Conservation (phyloP, 108 stramenopile species). For the Aurantiochytrium sp. region DNA sequence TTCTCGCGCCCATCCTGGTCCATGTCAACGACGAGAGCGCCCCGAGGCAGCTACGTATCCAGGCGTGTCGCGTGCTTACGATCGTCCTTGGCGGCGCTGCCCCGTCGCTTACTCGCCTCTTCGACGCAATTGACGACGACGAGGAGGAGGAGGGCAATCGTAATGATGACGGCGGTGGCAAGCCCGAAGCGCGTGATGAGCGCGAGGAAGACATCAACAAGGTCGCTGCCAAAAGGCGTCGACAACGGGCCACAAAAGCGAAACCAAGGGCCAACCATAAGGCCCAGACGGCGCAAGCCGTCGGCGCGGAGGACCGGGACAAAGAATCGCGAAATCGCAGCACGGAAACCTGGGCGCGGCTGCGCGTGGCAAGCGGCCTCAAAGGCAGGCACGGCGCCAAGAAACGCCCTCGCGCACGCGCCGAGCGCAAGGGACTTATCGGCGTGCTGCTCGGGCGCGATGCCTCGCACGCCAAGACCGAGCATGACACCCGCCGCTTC, state of each 20-base stretch:
- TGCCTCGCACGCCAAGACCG: not conserved
- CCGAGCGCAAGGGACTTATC: not conserved
- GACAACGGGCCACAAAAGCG: too few relatives aligned
- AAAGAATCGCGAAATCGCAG: too few relatives aligned
- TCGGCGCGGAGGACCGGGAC: too few relatives aligned
- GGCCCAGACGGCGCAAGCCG: too few relatives aligned
- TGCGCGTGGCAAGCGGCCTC: too few relatives aligned
- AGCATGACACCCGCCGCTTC: not conserved
- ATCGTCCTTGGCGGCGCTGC: not conserved
- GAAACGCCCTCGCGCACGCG: not conserved
- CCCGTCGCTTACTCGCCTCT: not conserved
- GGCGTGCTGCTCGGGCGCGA: not conserved
- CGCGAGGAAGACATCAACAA: too few relatives aligned
- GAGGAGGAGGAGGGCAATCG: not conserved
- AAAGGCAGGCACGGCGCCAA: too few relatives aligned
- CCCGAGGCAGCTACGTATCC: not conserved
- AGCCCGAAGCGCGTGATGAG: too few relatives aligned
- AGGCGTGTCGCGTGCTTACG: not conserved
- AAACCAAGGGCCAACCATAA: too few relatives aligned
- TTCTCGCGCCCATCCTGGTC: not conserved
- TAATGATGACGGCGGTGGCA: too few relatives aligned
- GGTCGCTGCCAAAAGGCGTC: too few relatives aligned
- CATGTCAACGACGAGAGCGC: constrained; percentile 13
- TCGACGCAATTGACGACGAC: not conserved
- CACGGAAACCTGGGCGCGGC: too few relatives aligned